Percentiles rank a stretch among this genome's conserved stretches.
phyloP scores from a whole-genome alignment of 352 stramenopile genomes.

The Thraustochytrium sp. region DNA sequence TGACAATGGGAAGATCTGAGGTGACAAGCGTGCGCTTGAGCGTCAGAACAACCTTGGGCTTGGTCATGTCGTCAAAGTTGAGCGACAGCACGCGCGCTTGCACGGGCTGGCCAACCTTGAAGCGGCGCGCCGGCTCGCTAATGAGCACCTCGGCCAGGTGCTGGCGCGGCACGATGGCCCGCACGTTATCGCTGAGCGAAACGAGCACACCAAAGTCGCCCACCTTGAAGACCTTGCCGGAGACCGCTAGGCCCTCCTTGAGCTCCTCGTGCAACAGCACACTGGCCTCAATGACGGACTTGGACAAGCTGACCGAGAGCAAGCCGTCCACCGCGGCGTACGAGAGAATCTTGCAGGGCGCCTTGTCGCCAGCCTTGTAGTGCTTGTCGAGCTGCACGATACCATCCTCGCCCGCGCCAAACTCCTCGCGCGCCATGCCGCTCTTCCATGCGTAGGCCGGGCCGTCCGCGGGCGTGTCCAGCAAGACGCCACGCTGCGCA shows the following conservation, averaged over 20 bases:
- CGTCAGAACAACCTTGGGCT: constrained; percentile 14
- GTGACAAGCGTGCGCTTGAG: not conserved
- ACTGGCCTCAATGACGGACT: not conserved
- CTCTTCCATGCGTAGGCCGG: not conserved
- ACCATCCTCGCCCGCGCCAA: not conserved
- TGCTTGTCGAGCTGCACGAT: constrained; percentile 28
- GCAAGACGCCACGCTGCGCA: not conserved
- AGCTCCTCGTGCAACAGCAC: not conserved
- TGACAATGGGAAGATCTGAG: not conserved
- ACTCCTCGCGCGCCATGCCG: not conserved
- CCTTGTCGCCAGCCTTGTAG: constrained; percentile 11
- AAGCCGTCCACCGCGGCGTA: not conserved
- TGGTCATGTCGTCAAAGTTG: not conserved
- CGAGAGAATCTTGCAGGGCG: not conserved
- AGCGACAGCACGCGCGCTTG: not conserved
- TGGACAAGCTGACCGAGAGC: not conserved
- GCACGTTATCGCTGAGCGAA: not conserved
- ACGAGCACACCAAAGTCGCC: not conserved
- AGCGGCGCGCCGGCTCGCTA: constrained; percentile 3
- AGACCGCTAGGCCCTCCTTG: not conserved
- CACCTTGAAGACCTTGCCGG: constrained; percentile 28
- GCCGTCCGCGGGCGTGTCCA: not conserved
- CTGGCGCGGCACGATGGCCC: not conserved
- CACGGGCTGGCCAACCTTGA: constrained; percentile 32
- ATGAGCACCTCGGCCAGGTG: constrained; percentile 15